Evolutionary conservation across 306 rosid genomes (phyloP).

Genomic region (Rosa lucieae): DNA sequence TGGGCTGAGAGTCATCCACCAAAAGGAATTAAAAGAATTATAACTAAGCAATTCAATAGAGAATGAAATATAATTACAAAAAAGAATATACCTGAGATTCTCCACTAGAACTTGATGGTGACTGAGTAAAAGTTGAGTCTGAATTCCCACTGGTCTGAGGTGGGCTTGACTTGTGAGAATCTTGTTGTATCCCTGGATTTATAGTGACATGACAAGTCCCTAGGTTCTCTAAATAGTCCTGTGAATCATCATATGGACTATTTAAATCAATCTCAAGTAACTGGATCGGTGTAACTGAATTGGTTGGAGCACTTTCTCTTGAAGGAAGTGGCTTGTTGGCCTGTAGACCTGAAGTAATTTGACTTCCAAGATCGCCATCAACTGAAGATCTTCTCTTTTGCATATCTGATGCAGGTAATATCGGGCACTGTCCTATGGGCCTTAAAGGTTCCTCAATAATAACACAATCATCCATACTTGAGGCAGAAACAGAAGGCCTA

Average conservation of each 20-base stretch:
- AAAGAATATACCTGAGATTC: constrained; percentile 71
- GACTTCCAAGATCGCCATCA: constrained; percentile 49
- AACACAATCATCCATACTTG: constrained; percentile 8
- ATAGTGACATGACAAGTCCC: constrained; percentile 57
- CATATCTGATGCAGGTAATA: constrained; percentile 36
- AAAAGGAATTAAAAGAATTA: not conserved
- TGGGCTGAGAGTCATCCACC: constrained; percentile 12
- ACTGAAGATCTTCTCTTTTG: constrained; percentile 32
- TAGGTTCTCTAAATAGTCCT: constrained; percentile 66
- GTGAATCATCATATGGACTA: constrained; percentile 75
- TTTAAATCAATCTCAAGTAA: constrained; percentile 75
- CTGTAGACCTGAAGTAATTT: constrained; percentile 13
- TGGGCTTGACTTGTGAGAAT: constrained; percentile 88
- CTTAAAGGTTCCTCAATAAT: constrained; percentile 54
- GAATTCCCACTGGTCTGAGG: constrained; percentile 94
- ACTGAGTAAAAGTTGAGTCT: constrained; percentile 89
- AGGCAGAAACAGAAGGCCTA: constrained; percentile 15
- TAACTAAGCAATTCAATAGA: not conserved
- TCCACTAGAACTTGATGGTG: constrained; percentile 92
- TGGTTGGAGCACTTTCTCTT: constrained; percentile 56
- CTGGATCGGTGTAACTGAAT: constrained; percentile 65
- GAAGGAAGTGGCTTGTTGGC: constrained; percentile 3
- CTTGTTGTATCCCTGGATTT: constrained; percentile 61
- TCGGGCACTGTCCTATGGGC: constrained; percentile 36
- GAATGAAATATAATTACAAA: constrained; percentile 20